Percentiles rank a stretch among this genome's conserved stretches.
phyloP scores from a whole-genome alignment of 164 flowering plant species.

The Vitis vinifera region DNA sequence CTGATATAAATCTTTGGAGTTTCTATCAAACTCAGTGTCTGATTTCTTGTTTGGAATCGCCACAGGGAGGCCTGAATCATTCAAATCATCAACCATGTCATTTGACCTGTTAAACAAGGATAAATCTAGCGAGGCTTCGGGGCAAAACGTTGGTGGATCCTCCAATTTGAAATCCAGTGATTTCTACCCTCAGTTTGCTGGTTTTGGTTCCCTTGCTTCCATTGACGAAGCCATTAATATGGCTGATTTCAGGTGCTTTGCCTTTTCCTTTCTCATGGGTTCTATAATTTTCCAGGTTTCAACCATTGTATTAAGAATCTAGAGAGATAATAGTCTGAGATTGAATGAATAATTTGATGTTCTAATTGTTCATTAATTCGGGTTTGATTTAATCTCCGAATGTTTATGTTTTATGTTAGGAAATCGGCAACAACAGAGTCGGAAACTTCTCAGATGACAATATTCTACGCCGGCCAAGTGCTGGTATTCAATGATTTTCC shows the following conservation, averaged over 20 bases:
- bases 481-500: conserved; percentile 56
- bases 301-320: background rate
- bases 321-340: background rate
- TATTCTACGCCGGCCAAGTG: conserved; percentile 64
- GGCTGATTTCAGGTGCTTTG: conserved; percentile 15
- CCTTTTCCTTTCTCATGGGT: background rate
- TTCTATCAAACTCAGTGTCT: no score
- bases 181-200: conserved; percentile 10
- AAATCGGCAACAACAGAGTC: conserved; percentile 7
- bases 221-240: background rate
- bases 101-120: conserved; percentile 19
- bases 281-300: background rate
- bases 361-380: background rate
- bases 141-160: background rate
- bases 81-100: conserved; percentile 4
- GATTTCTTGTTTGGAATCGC: background rate
- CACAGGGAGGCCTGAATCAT: conserved; percentile 8
- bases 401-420: background rate
- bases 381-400: background rate
- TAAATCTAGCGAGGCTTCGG: conserved; percentile 1
- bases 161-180: conserved; percentile 2
- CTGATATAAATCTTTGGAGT: no score
- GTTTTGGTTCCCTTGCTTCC: background rate
- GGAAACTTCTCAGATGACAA: conserved; percentile 54
- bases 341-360: background rate